These are phyloP conservation scores for Acidomyces sp. DNA, from an alignment of 495 filamentous ascomycete species.

Conservation along the genomic window DNA sequence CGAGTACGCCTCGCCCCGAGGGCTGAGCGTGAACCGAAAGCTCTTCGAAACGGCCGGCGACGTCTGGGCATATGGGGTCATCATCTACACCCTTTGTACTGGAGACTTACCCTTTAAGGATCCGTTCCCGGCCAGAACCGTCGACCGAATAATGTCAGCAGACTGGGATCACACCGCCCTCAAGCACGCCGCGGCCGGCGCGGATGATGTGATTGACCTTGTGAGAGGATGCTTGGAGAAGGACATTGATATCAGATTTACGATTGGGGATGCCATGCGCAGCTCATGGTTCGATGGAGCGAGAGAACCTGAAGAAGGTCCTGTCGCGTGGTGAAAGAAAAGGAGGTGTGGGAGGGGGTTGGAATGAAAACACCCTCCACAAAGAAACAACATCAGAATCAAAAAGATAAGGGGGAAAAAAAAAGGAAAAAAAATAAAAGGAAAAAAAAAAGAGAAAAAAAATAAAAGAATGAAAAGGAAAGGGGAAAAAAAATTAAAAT, in stretches of 20 bases:
- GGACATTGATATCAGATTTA: conserved; percentile 26
- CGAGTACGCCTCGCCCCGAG: conserved; percentile 53
- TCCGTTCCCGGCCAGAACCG: conserved; percentile 44
- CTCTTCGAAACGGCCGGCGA: conserved; percentile 47
- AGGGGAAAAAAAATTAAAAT: no score
- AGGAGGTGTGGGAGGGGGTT: neutral
- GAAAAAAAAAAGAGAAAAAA: no score
- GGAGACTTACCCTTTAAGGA: conserved; percentile 59
- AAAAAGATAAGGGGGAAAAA: no score
- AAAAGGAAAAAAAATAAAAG: no score
- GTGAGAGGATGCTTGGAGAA: conserved; percentile 30
- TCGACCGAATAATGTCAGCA: conserved; percentile 46
- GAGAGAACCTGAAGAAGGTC: no score
- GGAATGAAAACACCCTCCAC: neutral
- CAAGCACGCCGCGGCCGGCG: conserved; percentile 14
- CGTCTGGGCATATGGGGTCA: conserved; percentile 62
- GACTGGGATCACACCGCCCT: conserved; percentile 47
- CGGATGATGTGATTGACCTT: conserved; percentile 25
- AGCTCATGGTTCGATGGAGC: conserved; percentile 43
- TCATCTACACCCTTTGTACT: conserved; percentile 48
- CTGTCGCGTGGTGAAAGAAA: conserved; percentile 10
- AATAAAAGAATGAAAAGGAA: no score
- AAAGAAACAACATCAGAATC: no score
- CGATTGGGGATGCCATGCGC: conserved; percentile 32
- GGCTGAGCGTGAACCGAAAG: conserved; percentile 33